Conservation (phyloP, 2,329 filamentous ascomycete genomes). For the Colletotrichum noveboracense region DNA sequence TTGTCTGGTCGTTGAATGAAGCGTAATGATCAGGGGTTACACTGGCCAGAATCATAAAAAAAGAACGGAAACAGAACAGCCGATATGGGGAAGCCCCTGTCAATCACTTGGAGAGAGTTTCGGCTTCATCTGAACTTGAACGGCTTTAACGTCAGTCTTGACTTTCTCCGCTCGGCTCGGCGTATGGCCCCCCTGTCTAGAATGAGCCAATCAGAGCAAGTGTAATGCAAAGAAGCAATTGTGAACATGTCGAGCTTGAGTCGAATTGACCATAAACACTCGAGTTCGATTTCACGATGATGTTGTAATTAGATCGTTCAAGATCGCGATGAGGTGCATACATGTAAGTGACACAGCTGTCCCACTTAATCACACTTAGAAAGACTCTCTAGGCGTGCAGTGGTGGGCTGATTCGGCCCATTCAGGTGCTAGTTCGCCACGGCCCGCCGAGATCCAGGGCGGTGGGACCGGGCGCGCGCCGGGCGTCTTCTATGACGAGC, state of each 20-base stretch:
- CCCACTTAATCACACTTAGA: not conserved
- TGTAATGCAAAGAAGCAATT: not conserved
- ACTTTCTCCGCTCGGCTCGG: not conserved
- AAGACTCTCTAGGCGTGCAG: not conserved
- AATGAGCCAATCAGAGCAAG: not conserved
- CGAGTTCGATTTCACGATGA: not conserved
- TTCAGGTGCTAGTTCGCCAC: not conserved
- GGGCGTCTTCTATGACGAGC: constrained; percentile 6
- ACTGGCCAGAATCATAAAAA: not conserved
- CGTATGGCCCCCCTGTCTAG: not conserved
- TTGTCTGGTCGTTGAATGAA: not conserved
- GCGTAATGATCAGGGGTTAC: not conserved
- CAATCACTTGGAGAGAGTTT: not conserved
- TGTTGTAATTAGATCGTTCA: not conserved
- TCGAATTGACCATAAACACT: no score
- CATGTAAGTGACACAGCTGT: no score
- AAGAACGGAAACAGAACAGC: not conserved
- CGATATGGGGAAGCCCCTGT: not conserved
- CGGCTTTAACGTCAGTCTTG: not conserved
- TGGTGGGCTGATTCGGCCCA: not conserved
- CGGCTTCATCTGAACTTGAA: not conserved
- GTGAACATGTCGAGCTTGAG: not conserved
- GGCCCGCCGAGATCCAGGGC: not conserved
- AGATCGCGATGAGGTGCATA: not conserved
- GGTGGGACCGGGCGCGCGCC: not conserved